Evolutionary conservation across 495 filamentous ascomycete species (phyloP).

Genomic region (Pseudotulostoma volvatum): DNA sequence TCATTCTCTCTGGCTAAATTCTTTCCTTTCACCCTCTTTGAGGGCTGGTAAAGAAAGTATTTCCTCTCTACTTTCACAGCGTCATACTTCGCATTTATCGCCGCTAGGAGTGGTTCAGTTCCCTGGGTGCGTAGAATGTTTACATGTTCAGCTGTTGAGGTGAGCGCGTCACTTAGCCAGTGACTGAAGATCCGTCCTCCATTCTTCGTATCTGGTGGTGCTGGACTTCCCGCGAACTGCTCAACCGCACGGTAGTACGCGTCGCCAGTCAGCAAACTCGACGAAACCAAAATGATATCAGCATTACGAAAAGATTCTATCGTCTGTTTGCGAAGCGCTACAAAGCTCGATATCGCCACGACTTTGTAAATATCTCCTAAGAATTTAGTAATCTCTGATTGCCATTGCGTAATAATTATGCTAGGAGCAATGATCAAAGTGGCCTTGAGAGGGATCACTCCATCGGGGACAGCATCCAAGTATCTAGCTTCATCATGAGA

Average conservation of each 20-base stretch:
- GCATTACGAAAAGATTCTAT: constrained; percentile 30
- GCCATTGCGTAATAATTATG: constrained; percentile 54
- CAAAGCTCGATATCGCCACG: constrained; percentile 20
- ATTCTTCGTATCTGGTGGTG: constrained; percentile 22
- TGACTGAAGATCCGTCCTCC: constrained; percentile 31
- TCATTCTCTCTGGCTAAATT: constrained; percentile 2
- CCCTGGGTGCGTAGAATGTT: constrained; percentile 15
- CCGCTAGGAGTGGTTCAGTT: constrained; percentile 12
- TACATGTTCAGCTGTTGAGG: constrained; percentile 26
- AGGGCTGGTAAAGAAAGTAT: constrained; percentile 3
- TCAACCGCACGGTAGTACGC: constrained; percentile 35
- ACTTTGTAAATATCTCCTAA: constrained; percentile 24
- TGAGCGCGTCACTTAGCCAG: constrained; percentile 35
- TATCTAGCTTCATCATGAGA: constrained; percentile 7
- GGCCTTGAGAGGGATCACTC: constrained; percentile 39
- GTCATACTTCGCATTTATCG: constrained; percentile 13
- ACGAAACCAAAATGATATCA: constrained; percentile 40
- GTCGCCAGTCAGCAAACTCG: constrained; percentile 25
- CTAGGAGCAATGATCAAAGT: constrained; percentile 53
- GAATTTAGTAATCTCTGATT: constrained; percentile 42
- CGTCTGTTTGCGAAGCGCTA: constrained; percentile 16
- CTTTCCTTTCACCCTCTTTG: constrained; percentile 1
- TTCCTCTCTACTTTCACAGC: constrained; percentile 4
- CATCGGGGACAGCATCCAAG: constrained; percentile 6
- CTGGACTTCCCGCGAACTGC: constrained; percentile 28